Evolutionary conservation across 768 basidiomycete genomes (phyloP).

Genomic region (Amyloporia xantha): DNA sequence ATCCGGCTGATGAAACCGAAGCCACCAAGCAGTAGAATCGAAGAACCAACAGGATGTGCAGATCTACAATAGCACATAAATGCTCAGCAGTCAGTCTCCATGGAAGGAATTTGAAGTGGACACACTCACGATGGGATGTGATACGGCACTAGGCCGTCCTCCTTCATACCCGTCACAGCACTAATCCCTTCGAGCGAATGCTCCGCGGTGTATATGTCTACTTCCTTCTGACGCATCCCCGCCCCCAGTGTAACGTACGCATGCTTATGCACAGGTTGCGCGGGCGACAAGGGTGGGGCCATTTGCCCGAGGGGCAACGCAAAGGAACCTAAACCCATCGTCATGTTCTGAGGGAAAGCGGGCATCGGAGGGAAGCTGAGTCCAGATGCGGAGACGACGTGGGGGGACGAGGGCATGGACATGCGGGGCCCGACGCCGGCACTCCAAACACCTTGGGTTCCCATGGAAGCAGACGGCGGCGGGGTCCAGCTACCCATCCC

Average conservation of each 20-base stretch:
- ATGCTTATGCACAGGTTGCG: slow-evolving; percentile 57
- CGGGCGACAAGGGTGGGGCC: slow-evolving; percentile 30
- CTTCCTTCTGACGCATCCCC: slow-evolving; percentile 77
- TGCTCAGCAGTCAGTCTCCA: neutral
- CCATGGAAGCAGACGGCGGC: slow-evolving; percentile 3
- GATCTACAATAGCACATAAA: slow-evolving; percentile 35
- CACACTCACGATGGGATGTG: slow-evolving; percentile 68
- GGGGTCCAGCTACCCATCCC: neutral
- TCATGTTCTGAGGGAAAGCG: neutral
- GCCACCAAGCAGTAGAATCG: slow-evolving; percentile 78
- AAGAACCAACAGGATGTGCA: slow-evolving; percentile 75
- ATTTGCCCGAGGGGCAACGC: slow-evolving; percentile 22
- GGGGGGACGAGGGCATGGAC: neutral
- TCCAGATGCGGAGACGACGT: neutral
- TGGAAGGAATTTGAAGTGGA: too few species aligned
- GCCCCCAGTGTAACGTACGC: slow-evolving; percentile 86
- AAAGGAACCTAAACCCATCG: slow-evolving; percentile 4
- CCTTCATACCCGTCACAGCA: slow-evolving; percentile 38
- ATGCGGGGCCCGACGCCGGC: slow-evolving; percentile 2
- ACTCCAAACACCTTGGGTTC: neutral
- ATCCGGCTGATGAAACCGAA: slow-evolving; percentile 85
- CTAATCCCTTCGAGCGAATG: slow-evolving; percentile 51
- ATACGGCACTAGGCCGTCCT: slow-evolving; percentile 58
- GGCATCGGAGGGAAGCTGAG: neutral
- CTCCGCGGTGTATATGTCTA: slow-evolving; percentile 69